phyloP scores from a whole-genome alignment of 345 rosid species.

The Pistacia atlantica region DNA sequence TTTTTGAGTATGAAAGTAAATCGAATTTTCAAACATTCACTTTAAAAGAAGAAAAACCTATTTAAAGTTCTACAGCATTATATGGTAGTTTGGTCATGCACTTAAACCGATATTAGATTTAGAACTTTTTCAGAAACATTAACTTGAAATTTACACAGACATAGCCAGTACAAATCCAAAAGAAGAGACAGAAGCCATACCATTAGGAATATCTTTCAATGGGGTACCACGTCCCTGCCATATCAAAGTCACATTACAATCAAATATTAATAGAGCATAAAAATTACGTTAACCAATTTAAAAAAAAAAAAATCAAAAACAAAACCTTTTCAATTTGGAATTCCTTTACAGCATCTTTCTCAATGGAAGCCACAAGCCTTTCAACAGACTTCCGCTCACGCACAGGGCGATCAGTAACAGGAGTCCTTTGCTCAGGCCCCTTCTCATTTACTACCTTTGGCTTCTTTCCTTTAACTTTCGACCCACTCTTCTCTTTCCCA shows the following conservation, averaged over 20 bases:
- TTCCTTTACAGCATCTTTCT: constrained; percentile 69
- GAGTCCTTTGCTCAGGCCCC: constrained; percentile 63
- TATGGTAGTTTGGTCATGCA: background rate
- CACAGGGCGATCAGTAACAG: constrained; percentile 77
- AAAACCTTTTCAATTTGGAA: constrained; percentile 77
- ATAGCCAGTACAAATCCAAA: background rate
- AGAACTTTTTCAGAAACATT: background rate
- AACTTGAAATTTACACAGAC: background rate
- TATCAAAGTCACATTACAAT: constrained; percentile 31
- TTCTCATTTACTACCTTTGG: constrained; percentile 38
- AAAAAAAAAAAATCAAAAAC: constrained; percentile 9
- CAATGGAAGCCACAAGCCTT: constrained; percentile 83
- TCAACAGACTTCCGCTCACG: constrained; percentile 94
- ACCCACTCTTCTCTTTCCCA: constrained; percentile 42
- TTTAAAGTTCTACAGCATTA: background rate
- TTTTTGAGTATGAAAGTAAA: background rate
- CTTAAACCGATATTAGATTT: background rate
- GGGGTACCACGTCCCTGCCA: constrained; percentile 86
- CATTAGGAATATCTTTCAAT: constrained; percentile 91
- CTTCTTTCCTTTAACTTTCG: constrained; percentile 50
- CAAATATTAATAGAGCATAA: constrained; percentile 14
- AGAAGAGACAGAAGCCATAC: constrained; percentile 39
- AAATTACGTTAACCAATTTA: background rate
- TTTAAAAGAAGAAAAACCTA: too few species aligned
- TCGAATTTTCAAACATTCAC: background rate